Evolutionary conservation across 2,329 filamentous ascomycete genomes (phyloP).

Genomic region (Dactylellina leptospora): DNA sequence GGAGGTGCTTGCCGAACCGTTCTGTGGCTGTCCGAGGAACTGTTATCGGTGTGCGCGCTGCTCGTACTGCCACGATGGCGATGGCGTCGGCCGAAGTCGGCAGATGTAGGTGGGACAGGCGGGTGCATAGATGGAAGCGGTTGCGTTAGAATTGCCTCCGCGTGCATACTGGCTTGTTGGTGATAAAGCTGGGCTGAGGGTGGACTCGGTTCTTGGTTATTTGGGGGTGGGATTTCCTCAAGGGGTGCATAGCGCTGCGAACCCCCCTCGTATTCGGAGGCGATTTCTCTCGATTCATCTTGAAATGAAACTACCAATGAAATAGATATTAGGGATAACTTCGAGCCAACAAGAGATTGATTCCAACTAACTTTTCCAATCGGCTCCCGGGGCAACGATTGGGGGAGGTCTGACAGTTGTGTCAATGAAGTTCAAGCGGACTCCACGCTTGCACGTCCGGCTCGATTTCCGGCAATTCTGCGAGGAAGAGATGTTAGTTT

Average conservation of each 20-base stretch:
- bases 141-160: slow-evolving; percentile 32
- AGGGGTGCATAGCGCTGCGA: slow-evolving; percentile 74
- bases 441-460: slow-evolving; percentile 82
- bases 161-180: neutral
- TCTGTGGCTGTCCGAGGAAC: slow-evolving; percentile 54
- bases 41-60: slow-evolving; percentile 52
- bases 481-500: neutral
- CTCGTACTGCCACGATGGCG: slow-evolving; percentile 55
- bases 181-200: slow-evolving; percentile 56
- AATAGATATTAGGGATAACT: slow-evolving; percentile 44
- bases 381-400: slow-evolving; percentile 69
- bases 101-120: slow-evolving; percentile 18
- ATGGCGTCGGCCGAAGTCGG: slow-evolving; percentile 37
- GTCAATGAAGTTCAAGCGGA: slow-evolving; percentile 91
- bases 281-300: slow-evolving; percentile 89
- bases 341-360: neutral
- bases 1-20: slow-evolving; percentile 54
- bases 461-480: slow-evolving; percentile 90
- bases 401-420: slow-evolving; percentile 76
- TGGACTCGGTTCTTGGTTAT: slow-evolving; percentile 55
- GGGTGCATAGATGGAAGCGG: slow-evolving; percentile 44
- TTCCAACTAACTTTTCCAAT: slow-evolving; percentile 69
- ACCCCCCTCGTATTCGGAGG: slow-evolving; percentile 87
- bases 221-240: slow-evolving; percentile 60
- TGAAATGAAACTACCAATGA: slow-evolving; percentile 72